Base-by-base conservation (phyloP, 192 early-diverging fungal species). In the Paraglomus occultum region DNA sequence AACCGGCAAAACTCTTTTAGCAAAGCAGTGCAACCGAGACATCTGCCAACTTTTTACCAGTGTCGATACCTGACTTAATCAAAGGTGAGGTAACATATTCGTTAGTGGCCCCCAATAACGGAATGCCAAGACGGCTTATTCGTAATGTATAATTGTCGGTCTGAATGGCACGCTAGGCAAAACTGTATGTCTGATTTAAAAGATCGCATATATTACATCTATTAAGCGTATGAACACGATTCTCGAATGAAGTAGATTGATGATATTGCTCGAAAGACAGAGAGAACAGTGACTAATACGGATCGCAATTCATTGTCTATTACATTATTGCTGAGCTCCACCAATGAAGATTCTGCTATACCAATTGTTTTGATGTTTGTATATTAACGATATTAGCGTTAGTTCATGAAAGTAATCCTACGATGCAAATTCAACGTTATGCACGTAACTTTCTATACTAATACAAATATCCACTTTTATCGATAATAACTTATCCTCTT, bases 1-100 rank as follows among this genome's bases (percentile, higher is more conserved):
- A 7, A 95, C 94, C 1, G 96, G 96, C 11, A 98, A 98, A 67
- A 97, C 96, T 0, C 63, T 97, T 44, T 68, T 98, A 18, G 96
- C 94, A 5, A 88, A 88, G 93, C 94, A 1, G 86, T 93, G 92
- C 95, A 0, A 86, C 81, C 0, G 92, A 95, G 44, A 89, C 91
- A 2, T 80, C 83, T 1, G 90, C 90, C 8, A 87, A 90, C 64
- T 97, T 97, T 76, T 74, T 97, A 23, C 70, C 92, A 2, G 76
- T 97, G 5, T 82, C 86, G 4, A 88, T 95, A 31, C 82, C 94
- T 8, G 87, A 90, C 17, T 72, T 97, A n/a, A 84, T 97, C 70
- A 90, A 95, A 71, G 90, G 91, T 20, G 91, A 95, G 71, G 86
- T 86, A 82, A 73, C 55, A 45, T 5, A 14, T 18, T 10, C 17